Base-by-base conservation (phyloP, 192 early-diverging fungal genomes). In the Physocladia obscura region DNA sequence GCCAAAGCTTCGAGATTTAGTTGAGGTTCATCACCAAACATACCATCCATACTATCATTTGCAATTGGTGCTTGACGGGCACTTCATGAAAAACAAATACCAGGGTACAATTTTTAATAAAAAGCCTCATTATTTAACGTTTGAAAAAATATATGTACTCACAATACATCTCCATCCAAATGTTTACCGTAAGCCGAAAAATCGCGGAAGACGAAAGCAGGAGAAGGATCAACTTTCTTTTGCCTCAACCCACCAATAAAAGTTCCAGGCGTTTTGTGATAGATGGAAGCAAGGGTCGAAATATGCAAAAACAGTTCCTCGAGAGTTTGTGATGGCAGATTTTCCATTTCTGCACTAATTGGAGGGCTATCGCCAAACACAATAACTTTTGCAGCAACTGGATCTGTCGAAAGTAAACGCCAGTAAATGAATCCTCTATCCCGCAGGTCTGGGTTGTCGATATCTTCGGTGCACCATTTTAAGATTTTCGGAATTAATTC, bases 351-450 rank as follows among this genome's bases (percentile, higher is more conserved):
- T 21, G 82, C 79, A 27, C 88, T 87, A 58, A 97, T 89, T 19
- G 94, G 89, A 2, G 94, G 93, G 75, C 91, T 94, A 36, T 97
- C 94, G 1, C 90, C 86, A 34, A 98, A 80, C 6, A 93, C 94
- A 15, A 98, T 92, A 3, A 90, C 81, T 82, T 95, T 94, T 17
- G 95, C 95, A 3, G 93, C 91, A 67, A 93, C 87, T 4, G 97
- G 97, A 77, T 95, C 91, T 21, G 94, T 91, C 2, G 93, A 95
- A 2, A 99, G 79, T 62, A 99, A 80, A 59, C 97, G 84, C 97
- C 97, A 99, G 81, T 99, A 99, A 38, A 99, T 83, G 71, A 95
- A 99, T 4, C 95, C 96, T 19, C 97, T 86, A 71, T 99, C 97
- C 30, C 97, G 86, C 29, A 97, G 90, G 75, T 99, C 97, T 5